Conservation (phyloP, 352 stramenopile species). For the Globisporangium radiosum region DNA sequence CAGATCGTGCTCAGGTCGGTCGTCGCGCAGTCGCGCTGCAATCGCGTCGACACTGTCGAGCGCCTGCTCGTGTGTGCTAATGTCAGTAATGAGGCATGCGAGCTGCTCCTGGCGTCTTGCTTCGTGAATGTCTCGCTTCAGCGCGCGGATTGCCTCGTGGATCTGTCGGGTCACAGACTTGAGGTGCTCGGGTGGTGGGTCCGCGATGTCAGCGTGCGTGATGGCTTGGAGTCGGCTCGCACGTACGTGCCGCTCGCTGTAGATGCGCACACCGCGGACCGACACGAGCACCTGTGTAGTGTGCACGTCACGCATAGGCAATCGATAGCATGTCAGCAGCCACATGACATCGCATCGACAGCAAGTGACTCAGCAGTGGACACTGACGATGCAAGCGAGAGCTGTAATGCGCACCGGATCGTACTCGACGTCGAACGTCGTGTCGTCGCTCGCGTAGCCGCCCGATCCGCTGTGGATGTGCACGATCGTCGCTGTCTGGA, state of each 20-base stretch:
- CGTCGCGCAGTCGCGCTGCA: conserved; percentile 31
- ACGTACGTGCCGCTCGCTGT: conserved; percentile 18
- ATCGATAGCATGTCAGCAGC: background rate
- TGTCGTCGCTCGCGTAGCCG: conserved; percentile 2
- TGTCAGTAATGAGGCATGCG: background rate
- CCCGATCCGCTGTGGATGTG: conserved; percentile 19
- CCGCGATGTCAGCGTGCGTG: conserved; percentile 3
- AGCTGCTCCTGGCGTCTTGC: conserved; percentile 2
- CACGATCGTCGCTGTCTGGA: conserved; percentile 23
- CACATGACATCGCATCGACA: background rate
- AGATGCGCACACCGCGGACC: conserved; percentile 22
- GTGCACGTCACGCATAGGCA: background rate
- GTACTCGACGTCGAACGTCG: conserved; percentile 48
- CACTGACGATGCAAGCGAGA: no score
- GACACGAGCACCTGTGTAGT: conserved; percentile 10
- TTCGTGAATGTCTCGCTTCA: conserved; percentile 20
- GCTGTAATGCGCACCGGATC: conserved; percentile 14
- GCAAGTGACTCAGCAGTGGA: background rate
- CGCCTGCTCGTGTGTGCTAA: background rate
- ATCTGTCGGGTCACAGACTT: conserved; percentile 18
- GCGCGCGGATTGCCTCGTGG: conserved; percentile 23
- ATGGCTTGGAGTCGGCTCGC: conserved; percentile 14
- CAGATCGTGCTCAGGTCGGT: conserved; percentile 22
- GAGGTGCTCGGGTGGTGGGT: conserved; percentile 12
- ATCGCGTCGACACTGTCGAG: conserved; percentile 27